Base-by-base conservation (phyloP, 768 basidiomycete species). In the Lentinula sp. region DNA sequence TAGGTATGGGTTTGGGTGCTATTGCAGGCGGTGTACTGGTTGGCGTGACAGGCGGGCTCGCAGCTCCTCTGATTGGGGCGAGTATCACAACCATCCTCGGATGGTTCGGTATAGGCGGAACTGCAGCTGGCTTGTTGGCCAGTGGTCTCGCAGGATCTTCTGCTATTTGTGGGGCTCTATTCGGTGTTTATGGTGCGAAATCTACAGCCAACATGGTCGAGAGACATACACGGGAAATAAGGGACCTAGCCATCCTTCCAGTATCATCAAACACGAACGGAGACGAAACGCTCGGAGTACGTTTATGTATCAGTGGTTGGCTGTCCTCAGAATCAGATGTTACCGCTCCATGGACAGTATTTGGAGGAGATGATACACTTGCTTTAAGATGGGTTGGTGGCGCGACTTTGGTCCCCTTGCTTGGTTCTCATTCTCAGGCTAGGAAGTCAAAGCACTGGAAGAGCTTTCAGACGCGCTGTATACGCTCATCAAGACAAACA, bases 271-370 rank as follows among this genome's bases (percentile, higher is more conserved):
- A 69, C 46, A 66, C 66, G 48, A 68, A 70, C 31, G 73, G 70
- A 46, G 70, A 73, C 31, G 76, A 83, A 50, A 81, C 79, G 2
- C 73, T 86, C 42, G 80, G 75, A 0, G 79, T 83, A 2, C 70
- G 81, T 45, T 63, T 86, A 21, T 84, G 84, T 63, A 75, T 83
- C 11, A 83, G 81, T 61, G 84, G 84, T 5, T 86, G 84, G 84
- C 66, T 84, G 37, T 66, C 70, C 6, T 67, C 72, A 8, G 69
- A 65, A 32, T 73, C 75, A 5, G 82, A 84, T 64, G 78, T 84
- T 23, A 74, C 73, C 4, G 76, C 74, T 4, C 83, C 84, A 1
- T 85, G 84, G 84, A 76, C 72, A 2, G 69, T 83, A 2, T 81
- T 83, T 62, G 74, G 68, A 11, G 74, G 73, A 39, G 78, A 83